phyloP scores from a whole-genome alignment of 208 protist genomes.

The Wallacemonas collosoma region DNA sequence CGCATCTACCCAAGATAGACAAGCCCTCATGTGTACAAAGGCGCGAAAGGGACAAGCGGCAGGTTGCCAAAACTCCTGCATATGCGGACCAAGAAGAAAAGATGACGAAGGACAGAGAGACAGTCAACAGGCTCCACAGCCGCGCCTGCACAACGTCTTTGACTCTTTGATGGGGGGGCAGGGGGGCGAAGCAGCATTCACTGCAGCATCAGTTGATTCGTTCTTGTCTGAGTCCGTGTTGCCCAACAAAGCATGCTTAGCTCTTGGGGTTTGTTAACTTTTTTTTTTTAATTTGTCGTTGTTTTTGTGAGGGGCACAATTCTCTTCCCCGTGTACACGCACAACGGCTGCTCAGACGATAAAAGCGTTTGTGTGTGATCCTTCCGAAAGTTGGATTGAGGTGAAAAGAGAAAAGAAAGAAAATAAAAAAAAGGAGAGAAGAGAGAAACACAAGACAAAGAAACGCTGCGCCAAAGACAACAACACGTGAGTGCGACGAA shows the following conservation, averaged over 20 bases:
- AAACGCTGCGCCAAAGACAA: not conserved
- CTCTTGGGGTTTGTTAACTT: not conserved
- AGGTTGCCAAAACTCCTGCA: too few species aligned
- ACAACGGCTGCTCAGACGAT: conserved; percentile 11
- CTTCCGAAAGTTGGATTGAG: not conserved
- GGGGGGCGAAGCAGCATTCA: too few species aligned
- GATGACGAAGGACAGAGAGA: too few species aligned
- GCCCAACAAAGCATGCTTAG: too few species aligned
- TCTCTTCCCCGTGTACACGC: conserved; percentile 5
- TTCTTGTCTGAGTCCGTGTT: not conserved
- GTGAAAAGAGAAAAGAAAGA: conserved; percentile 12
- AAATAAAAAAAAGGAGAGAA: conserved; percentile 17
- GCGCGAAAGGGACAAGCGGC: too few species aligned
- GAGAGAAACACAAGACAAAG: conserved; percentile 18
- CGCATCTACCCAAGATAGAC: too few species aligned
- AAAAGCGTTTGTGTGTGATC: conserved; percentile 12
- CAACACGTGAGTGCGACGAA: not conserved
- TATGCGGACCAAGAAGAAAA: too few species aligned
- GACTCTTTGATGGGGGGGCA: too few species aligned
- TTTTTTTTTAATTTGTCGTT: conserved; percentile 10
- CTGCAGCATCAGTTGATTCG: not conserved
- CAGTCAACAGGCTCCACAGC: too few species aligned
- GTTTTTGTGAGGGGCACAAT: conserved; percentile 15
- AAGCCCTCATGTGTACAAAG: too few species aligned
- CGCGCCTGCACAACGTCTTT: too few species aligned